Base-by-base conservation (phyloP, 345 rosid species). In the Nasturtium officinale region DNA sequence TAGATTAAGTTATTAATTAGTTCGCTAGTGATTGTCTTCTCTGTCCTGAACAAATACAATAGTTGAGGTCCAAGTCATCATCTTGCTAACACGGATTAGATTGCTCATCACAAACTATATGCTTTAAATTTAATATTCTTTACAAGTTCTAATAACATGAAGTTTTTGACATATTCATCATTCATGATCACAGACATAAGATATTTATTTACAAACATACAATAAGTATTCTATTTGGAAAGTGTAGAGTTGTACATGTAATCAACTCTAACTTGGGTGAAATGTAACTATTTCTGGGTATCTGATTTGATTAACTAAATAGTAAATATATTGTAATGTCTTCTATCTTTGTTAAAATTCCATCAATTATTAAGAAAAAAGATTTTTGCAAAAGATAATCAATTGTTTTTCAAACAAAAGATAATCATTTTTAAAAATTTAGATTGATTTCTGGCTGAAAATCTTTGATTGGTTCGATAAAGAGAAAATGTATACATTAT, bases 1-100 rank as follows among this genome's bases (percentile, higher is more conserved):
- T 25, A 9, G 52, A 60, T 38, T 37, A 42, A 13, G 23, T 25
- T 42, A 25, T 9, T 15, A 42, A 42, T n/a, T 61, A 42, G 23
- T 9, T 61, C 5, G 50, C 13, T 38, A 61, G 37, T 42, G 52
- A 62, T 16, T 45, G 40, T 30, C 55, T 30, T 6, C 20, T 30
- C 9, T 64, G 18, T 15, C 56, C 26, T 47, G 55, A 12, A 16
- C 42, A 64, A 29, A 17, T 46, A 11, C 7, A 29, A 15, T 62
- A 43, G 67, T 28, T 29, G 56, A 12, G 28, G 28, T 64, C 43
- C 43, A 18, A 46, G 43, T 64, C 56, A 47, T 47, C 16, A 18
- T 63, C 6, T 16, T 46, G 55, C 3, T 38, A 16, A 46, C 18
- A 5, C 40, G 16, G 17, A 46, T 28, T 29, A 45, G 13, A 25